Base-by-base conservation (phyloP, 75 land plant species). In the Selaginella tamariscina region DNA sequence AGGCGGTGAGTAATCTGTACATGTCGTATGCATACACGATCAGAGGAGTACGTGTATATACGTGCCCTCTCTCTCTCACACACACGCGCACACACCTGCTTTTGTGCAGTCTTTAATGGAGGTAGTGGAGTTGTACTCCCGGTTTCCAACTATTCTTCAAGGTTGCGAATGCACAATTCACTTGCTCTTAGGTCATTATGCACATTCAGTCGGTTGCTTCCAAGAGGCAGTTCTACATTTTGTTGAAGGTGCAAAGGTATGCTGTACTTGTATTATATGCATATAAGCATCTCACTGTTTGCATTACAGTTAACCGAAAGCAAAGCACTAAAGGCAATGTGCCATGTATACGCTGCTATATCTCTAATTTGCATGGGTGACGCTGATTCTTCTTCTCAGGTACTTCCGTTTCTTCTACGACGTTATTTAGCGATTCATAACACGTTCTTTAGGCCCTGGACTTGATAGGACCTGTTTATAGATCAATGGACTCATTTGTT, bases 121-220 rank as follows among this genome's bases (percentile, higher is more conserved):
- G 72, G 80, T 89, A 77, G 77, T 70, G 55, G 76, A 90, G 55
- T 83, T 82, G 86, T 85, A 71, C 75, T 31, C 69, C 69, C 83
- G 98, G 60, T 94, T 94, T 75, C 96, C 98, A 69, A 87, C 88
- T 31, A 83, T 94, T 60, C 67, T 94, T 62, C 98, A 85, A 64
- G 84, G 86, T 29, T 90, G 81, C 77, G 91, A 85, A 56, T 70
- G 80, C 69, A 83, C 77, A 2, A 85, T 89, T 74, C 91, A 94
- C 72, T 81, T 87, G 82, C 91, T 94, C 54, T 75, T 88, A 66
- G 98, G 96, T 44, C 96, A 94, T 64, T 94, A 89, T 79, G 81
- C 98, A 32, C 98, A 94, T 75, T 87, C 88, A 29, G 75, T 90
- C 77, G 91, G 88, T n/a, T 89, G 96, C 80, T 90, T 81, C 66